Base-by-base conservation (phyloP, 805 yeast genomes). In the Candida krabiensis region DNA sequence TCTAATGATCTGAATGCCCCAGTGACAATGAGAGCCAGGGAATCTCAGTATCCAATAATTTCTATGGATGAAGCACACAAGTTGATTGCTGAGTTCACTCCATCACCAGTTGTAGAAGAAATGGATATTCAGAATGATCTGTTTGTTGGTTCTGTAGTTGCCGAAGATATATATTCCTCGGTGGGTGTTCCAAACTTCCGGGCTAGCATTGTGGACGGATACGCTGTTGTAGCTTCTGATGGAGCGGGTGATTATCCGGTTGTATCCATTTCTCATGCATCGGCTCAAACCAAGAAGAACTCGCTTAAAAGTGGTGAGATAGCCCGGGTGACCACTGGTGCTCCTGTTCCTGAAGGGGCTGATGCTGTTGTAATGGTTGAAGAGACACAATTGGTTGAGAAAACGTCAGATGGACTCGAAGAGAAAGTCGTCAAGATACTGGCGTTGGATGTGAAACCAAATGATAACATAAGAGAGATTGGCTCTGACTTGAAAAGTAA, bases 171-270 rank as follows among this genome's bases (percentile, higher is more conserved):
- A 2, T 32, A 28, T 24, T 59, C 78, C 1, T 58, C 64, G 0
- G 44, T 58, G 1, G 56, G 64, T 37, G 75, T 73, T 9, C 80
- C 80, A 0, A 60, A 64, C 13, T 75, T 71, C 53, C 50, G 74
- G n/a, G 79, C 81, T 2, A 69, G 77, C 40, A 71, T 75, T 19
- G 80, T 75, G 4, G 81, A 75, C 47, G 81, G 81, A 0, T 75
- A 75, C 44, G 80, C 80, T 1, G 75, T 74, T 1, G 40, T 58
- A 4, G 64, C 65, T 40, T 36, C 63, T 0, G 78, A 71, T 46
- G 72, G 77, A 8, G 71, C 77, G 0, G 77, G 74, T 1, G 49
- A 52, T 0, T 69, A 67, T 37, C 67, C 68, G 0, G 67, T 75
- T 5, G 66, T 61, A 0, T 42, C 61, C 2, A 56, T 69, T 5